Base-by-base conservation (phyloP, 257 asterid species). In the Nicotiana undulata region DNA sequence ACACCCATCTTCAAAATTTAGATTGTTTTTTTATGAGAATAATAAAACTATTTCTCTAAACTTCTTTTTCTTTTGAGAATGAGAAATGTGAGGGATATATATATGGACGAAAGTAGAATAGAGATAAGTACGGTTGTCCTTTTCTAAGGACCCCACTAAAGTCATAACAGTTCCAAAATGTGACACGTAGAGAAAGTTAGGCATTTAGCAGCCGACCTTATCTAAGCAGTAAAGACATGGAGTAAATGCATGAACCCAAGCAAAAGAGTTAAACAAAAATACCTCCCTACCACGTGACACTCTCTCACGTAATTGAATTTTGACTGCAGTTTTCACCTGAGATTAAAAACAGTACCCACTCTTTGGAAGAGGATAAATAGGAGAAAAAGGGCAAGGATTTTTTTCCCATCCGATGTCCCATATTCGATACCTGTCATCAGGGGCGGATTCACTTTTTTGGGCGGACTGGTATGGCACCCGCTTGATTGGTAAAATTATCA, bases 71-170 rank as follows among this genome's bases (percentile, higher is more conserved):
- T 77, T 20, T 32, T 37, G 1, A 5, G 26, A 32, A 32, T 9
- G n/a, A 2, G 66, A 26, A 55, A n/a, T 0, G 16, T 37, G 86
- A 79, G 52, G 84, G 92, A 7, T 76, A 84, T 81, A 76, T 91
- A 90, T 90, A 90, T 79, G 31, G 80, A 77, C 18, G 61, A 32
- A 31, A 4, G 63, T 46, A 65, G 84, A 12, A 1, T 22, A 46
- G 61, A 49, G 95, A 92, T 90, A 92, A 85, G 93, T 85, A 85
- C 87, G 72, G 88, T 84, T 63, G 90, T 87, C 94, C 5, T 85
- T 86, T 88, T 89, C 94, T 13, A 74, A 20, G 87, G 93, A 85
- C 17, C 89, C 90, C 83, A 66, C 0, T 12, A 9, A 44, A 20
- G 75, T 77, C 74, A 29, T 86, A 64, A 91, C 89, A 90, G 61